These are phyloP conservation scores for Cercospora brassicicola DNA, from an alignment of 2,329 filamentous ascomycete species.

Conservation along the genomic window DNA sequence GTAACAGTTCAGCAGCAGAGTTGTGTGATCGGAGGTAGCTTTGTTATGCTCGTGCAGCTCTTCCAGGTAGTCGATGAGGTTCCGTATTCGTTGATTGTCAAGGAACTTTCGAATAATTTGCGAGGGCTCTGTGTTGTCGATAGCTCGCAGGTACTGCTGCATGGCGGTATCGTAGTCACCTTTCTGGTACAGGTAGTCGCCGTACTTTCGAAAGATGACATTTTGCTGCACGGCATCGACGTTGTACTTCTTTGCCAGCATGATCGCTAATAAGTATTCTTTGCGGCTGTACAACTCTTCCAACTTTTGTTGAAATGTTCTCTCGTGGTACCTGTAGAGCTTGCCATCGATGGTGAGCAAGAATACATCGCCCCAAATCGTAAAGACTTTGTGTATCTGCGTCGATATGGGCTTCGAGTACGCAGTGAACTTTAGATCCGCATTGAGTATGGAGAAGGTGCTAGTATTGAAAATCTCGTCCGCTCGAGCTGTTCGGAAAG, in stretches of 20 bases:
- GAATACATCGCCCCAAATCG: slow-evolving; percentile 88
- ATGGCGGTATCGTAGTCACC: slow-evolving; percentile 97
- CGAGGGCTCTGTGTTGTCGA: slow-evolving; percentile 93
- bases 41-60: slow-evolving; percentile 92
- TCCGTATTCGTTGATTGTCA: slow-evolving; percentile 95
- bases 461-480: slow-evolving; percentile 83
- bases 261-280: slow-evolving; percentile 86
- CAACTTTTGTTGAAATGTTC: slow-evolving; percentile 82
- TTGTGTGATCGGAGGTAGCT: slow-evolving; percentile 93
- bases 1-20: slow-evolving; percentile 91
- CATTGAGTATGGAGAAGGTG: slow-evolving; percentile 87
- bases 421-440: slow-evolving; percentile 83
- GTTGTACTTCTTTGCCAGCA: slow-evolving; percentile 84
- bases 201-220: slow-evolving; percentile 87
- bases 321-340: slow-evolving; percentile 86
- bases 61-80: slow-evolving; percentile 94
- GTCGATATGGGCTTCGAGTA: slow-evolving; percentile 84
- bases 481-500: slow-evolving; percentile 69
- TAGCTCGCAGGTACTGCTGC: slow-evolving; percentile 95
- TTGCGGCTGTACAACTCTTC: slow-evolving; percentile 94
- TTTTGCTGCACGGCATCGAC: slow-evolving; percentile 81
- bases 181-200: slow-evolving; percentile 91
- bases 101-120: slow-evolving; percentile 97
- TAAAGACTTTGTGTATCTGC: slow-evolving; percentile 75
- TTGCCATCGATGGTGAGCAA: slow-evolving; percentile 91